Percentiles rank a stretch among this genome's conserved stretches.
Conservation (phyloP, 257 asterid species). For the Schizonepeta tenuifolia region DNA sequence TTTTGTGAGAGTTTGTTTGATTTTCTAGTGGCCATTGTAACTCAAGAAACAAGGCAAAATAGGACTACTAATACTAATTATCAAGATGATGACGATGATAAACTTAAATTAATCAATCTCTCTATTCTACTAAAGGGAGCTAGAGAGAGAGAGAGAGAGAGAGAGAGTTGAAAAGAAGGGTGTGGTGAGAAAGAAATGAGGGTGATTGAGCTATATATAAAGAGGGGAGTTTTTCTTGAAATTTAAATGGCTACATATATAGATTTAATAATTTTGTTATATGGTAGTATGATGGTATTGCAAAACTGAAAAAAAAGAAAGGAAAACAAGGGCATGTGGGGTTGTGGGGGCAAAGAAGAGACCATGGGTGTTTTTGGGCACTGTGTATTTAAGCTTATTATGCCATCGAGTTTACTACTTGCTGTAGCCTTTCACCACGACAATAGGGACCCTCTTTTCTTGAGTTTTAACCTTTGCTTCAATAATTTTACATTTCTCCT, state of each 20-base stretch:
- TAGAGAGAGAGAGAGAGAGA: background rate
- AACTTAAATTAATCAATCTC: background rate
- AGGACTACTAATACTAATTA: too few species aligned
- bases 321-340: slow-evolving; percentile 55
- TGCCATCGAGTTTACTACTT: slow-evolving; percentile 42
- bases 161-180: slow-evolving; percentile 20
- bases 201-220: slow-evolving; percentile 25
- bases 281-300: background rate
- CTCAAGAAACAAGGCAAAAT: background rate
- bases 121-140: background rate
- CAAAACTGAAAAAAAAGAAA: background rate
- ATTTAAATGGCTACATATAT: slow-evolving; percentile 21
- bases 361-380: slow-evolving; percentile 55
- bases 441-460: slow-evolving; percentile 48
- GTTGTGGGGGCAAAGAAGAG: slow-evolving; percentile 54
- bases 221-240: background rate
- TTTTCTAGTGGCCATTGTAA: slow-evolving; percentile 46
- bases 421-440: slow-evolving; percentile 49
- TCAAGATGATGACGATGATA: background rate
- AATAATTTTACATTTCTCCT: background rate
- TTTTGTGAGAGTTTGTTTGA: slow-evolving; percentile 54
- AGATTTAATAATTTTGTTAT: background rate
- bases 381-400: slow-evolving; percentile 36
- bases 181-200: slow-evolving; percentile 43
- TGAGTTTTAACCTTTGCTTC: slow-evolving; percentile 29